Evolutionary conservation across 2,329 filamentous ascomycete genomes (phyloP), one percentile per base, ranked within the genome.

Genomic region (Periglandula ipomoeae): DNA sequence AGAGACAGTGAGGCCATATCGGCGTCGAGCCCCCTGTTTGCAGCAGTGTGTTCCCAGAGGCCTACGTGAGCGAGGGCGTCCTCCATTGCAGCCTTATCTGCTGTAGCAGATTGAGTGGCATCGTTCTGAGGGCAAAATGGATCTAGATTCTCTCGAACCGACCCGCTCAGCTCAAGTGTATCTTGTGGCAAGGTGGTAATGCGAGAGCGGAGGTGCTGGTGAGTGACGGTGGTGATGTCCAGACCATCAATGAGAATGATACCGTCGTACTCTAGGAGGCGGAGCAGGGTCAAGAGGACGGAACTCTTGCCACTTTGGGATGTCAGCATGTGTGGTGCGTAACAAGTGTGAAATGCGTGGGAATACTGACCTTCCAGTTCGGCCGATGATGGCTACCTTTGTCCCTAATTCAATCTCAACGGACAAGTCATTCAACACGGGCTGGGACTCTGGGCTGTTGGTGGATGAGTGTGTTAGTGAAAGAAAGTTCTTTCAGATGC

Each of bases 151-250:
- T 30, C 9, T 30, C 27, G 27, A 30, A 30, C 27, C 13, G 52
- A 51, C 9, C 53, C 52, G n/a, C 42, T 44, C 1, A 55, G 44
- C 15, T 50, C 46, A 10, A 55, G 42, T 2, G 58, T 50, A 11
- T 65, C 64, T 37, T 66, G 64, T 0, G 63, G 47, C 0, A 65
- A 48, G 0, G 57, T 56, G 6, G 64, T 54, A 17, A 67, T 62
- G n/a, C 56, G 59, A 1, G 58, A 56, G 2, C 62, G 58, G 13
- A 65, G 30, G 1, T 56, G 1, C 11, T 55, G 49, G 15, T 54
- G 56, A 0, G 54, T 35, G 0, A 65, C 46, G 0, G 19, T 47
- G 3, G 46, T 50, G 13, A 63, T 57, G 17, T 65, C 58, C 1
- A 62, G 22, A 15, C 56, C 58, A 19, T 66, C 61, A 0, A 67